Evolutionary conservation across 352 stramenopile genomes (phyloP).

Genomic region (Globisporangium acanthophoron): DNA sequence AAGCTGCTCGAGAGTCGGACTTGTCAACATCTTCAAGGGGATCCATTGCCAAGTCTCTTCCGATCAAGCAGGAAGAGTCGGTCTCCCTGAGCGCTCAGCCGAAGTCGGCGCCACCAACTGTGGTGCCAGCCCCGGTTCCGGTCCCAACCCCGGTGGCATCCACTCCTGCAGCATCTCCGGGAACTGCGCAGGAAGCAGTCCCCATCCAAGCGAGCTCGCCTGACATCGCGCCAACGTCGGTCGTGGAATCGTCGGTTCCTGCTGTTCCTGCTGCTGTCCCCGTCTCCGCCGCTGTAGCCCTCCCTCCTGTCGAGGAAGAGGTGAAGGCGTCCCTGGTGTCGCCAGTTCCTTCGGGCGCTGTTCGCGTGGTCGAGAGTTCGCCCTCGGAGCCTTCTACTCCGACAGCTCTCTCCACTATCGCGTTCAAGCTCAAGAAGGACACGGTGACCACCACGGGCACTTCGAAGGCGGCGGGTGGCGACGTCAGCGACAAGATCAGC

Average conservation of each 20-base stretch:
- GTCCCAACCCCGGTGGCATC: not conserved
- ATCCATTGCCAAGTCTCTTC: not conserved
- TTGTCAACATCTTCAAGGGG: not conserved
- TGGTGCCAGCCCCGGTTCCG: not conserved
- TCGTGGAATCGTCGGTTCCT: not conserved
- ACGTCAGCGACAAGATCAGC: slow-evolving; percentile 1
- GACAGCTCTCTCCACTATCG: not conserved
- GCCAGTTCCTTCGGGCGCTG: not conserved
- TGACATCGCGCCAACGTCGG: not conserved
- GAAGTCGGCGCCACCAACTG: not conserved
- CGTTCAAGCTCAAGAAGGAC: not conserved
- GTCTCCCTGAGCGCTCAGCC: not conserved
- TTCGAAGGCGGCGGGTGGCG: not conserved
- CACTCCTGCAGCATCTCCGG: not conserved
- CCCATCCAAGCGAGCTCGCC: not conserved
- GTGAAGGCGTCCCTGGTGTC: not conserved
- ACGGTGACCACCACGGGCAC: not conserved
- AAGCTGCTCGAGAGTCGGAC: not conserved
- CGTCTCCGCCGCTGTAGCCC: not conserved
- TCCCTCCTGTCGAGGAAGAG: slow-evolving; percentile 2
- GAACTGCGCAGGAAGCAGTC: not conserved
- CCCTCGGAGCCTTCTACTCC: slow-evolving; percentile 7
- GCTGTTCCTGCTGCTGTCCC: not conserved
- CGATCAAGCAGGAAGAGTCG: not conserved
- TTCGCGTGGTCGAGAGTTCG: not conserved